These are phyloP conservation scores for Syzygium grande DNA, from an alignment of 345 rosid genomes.

Conservation along the genomic window DNA sequence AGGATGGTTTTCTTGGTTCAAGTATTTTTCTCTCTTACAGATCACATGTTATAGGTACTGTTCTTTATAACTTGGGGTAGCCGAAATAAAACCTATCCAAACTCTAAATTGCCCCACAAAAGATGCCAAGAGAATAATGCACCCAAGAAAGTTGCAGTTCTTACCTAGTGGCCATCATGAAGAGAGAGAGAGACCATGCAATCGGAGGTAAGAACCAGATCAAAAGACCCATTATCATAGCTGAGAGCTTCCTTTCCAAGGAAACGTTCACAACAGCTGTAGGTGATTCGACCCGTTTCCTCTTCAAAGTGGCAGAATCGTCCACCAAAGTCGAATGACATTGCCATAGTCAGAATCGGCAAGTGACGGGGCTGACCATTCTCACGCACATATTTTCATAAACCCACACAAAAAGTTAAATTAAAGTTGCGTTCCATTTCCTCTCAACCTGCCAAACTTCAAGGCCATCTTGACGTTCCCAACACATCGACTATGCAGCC, in stretches of 20 bases:
- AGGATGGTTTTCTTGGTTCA: neutral
- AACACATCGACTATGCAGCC: neutral
- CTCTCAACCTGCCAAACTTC: neutral
- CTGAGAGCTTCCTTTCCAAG: neutral
- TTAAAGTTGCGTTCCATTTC: neutral
- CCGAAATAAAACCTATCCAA: neutral
- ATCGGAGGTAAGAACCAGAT: neutral
- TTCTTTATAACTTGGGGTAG: neutral
- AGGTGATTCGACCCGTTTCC: neutral
- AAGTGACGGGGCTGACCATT: neutral
- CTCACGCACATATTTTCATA: neutral
- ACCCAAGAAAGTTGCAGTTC: neutral
- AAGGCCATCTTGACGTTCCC: neutral
- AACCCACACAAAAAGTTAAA: neutral
- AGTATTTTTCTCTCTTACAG: neutral
- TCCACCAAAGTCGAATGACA: neutral
- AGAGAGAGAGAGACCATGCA: neutral
- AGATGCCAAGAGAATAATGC: neutral
- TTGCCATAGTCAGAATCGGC: neutral
- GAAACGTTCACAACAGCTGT: neutral
- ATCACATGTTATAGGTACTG: neutral
- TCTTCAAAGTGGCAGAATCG: neutral
- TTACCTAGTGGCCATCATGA: neutral
- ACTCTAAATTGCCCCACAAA: neutral
- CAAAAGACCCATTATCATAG: neutral